Percentiles rank a stretch among this genome's conserved stretches.
phyloP scores from a whole-genome alignment of 371 early-diverging fungal genomes.

The Mortierella sp. region DNA sequence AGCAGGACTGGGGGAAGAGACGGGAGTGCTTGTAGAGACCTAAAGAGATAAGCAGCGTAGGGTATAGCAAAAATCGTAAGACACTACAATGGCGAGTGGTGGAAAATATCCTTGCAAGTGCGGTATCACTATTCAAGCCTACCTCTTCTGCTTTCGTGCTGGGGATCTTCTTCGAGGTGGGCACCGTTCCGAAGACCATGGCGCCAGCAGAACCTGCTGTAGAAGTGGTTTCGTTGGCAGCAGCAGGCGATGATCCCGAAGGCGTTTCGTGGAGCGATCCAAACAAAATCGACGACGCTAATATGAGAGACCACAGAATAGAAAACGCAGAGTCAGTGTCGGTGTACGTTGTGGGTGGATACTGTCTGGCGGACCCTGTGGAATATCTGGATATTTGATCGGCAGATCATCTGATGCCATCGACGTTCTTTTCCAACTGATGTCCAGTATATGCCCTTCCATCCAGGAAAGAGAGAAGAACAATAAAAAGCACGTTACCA shows the following conservation, averaged over 20 bases:
- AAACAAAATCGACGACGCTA: constrained; percentile 62
- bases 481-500: constrained; percentile 4
- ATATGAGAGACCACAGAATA: constrained; percentile 21
- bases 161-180: constrained; percentile 55
- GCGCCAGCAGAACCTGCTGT: constrained; percentile 33
- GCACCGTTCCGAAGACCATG: constrained; percentile 61
- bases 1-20: constrained; percentile 14
- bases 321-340: background rate
- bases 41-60: background rate
- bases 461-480: too few species aligned
- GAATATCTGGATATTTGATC: background rate
- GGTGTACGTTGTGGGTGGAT: background rate
- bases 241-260: constrained; percentile 36
- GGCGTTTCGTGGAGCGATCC: constrained; percentile 65
- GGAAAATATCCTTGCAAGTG: too few species aligned
- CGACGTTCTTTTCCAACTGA: too few species aligned
- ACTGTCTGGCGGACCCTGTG: too few species aligned
- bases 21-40: constrained; percentile 6
- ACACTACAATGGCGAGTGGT: too few species aligned
- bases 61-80: background rate
- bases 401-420: background rate
- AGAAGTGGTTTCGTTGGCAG: constrained; percentile 25
- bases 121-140: too few species aligned
- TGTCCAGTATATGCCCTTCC: too few species aligned
- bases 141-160: constrained; percentile 43